Evolutionary conservation across 139 green algal species (phyloP), one percentile per base, ranked within the genome.

Genomic region (Coelastrella sp.): DNA sequence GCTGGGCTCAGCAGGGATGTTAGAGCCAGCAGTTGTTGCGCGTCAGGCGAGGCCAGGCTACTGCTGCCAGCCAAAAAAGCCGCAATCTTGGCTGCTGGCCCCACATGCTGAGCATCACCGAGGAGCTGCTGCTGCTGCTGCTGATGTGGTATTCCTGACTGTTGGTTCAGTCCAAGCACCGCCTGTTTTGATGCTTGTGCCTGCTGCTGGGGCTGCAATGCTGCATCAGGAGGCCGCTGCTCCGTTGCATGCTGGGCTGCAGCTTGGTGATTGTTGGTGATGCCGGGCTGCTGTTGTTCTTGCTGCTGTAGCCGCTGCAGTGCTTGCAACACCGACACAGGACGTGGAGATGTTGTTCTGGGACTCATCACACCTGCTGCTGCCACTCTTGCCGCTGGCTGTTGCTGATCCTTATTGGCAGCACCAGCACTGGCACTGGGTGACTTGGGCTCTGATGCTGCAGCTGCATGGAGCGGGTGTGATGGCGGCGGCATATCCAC

Each of bases 21-120:
- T 7, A 83, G 77, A 22, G 77, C 77, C 77, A n/a, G 54, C 60
- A 73, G 59, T 23, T 86, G 80, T 20, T 86, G 80, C 47, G 22
- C 32, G 16, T 56, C 47, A 7, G 47, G 2, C 11, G 77, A 8
- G 57, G 77, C 77, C 77, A 64, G 77, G 14, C 7, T 14, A 20
- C 5, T 83, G 78, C 56, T 83, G 78, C 78, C 13, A 47, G 32
- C 32, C 32, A 47, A 47, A 47, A 47, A 47, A 1, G 32, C 32
- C 32, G 32, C 73, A 47, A 16, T 32, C 13, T 54, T 22, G 20
- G 73, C 73, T 78, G 73, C 17, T 32, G 11, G 61, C 61, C 61
- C 8, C 61, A 10, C 61, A 47, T 71, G 10, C 3, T 71, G 10
- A 10, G 8, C 61, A 10, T 71, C 61, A 10, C 11, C 61, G 10